These are phyloP conservation scores for Entomortierella beljakovae DNA, from an alignment of 192 early-diverging fungal species.

Conservation along the genomic window DNA sequence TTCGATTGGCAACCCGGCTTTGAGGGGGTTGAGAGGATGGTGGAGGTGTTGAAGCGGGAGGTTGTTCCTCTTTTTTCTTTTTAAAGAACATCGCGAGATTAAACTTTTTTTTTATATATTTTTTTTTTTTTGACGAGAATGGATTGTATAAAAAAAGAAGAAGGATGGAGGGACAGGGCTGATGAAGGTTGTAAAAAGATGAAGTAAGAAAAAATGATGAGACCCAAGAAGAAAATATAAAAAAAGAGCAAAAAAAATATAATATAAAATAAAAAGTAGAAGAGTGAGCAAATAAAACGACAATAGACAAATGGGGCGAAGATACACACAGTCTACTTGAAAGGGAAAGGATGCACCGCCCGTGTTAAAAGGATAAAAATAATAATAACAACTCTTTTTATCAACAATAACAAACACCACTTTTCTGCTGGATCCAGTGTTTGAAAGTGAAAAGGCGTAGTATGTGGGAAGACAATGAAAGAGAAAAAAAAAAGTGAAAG, in stretches of 20 bases:
- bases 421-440: no score
- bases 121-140: not conserved
- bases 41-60: not conserved
- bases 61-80: slow-evolving; percentile 27
- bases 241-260: not conserved
- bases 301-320: not conserved
- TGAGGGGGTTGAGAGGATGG: slow-evolving; percentile 15
- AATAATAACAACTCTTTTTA: no score
- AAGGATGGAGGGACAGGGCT: not conserved
- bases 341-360: not conserved
- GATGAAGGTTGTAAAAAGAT: not conserved
- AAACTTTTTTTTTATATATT: not conserved
- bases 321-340: not conserved
- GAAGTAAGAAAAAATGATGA: not conserved
- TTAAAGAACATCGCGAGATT: slow-evolving; percentile 28
- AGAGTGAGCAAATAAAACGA: not conserved
- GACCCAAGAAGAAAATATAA: not conserved
- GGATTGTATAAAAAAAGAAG: not conserved
- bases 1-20: slow-evolving; percentile 27
- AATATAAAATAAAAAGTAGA: not conserved
- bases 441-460: no score
- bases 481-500: no score
- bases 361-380: not conserved
- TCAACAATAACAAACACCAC: no score
- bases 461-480: no score